Conservation (phyloP, 2,329 filamentous ascomycete species). For the Aureobasidium pullulans region DNA sequence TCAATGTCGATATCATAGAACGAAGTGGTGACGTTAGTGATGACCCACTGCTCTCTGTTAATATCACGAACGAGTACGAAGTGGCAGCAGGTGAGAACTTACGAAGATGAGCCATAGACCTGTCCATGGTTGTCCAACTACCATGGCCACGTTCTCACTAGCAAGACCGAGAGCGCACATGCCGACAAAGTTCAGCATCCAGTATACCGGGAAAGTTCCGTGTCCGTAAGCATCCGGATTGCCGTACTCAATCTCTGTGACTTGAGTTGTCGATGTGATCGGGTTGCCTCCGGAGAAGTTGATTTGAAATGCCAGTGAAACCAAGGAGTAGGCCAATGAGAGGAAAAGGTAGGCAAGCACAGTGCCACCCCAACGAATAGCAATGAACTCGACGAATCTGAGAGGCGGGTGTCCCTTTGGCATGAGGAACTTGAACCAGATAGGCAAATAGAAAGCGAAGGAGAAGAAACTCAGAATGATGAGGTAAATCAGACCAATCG, state of each 20-base stretch:
- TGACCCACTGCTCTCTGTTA: conserved; percentile 33
- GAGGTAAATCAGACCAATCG: conserved; percentile 58
- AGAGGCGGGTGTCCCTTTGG: conserved; percentile 50
- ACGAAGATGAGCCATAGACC: conserved; percentile 56
- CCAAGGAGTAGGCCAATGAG: conserved; percentile 56
- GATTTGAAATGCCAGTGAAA: conserved; percentile 56
- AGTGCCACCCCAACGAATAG: conserved; percentile 52
- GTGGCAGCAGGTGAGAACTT: not conserved
- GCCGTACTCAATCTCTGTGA: conserved; percentile 20
- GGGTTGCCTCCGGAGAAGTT: conserved; percentile 45
- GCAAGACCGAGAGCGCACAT: conserved; percentile 58
- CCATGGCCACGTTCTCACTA: conserved; percentile 58
- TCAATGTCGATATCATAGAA: conserved; percentile 55
- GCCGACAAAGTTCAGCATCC: conserved; percentile 48
- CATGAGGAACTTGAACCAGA: conserved; percentile 51
- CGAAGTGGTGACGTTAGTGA: conserved; percentile 54
- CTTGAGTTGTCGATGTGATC: conserved; percentile 37
- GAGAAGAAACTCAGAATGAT: conserved; percentile 63
- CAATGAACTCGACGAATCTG: conserved; percentile 49
- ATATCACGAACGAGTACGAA: too few relatives aligned
- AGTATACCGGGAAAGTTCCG: conserved; percentile 53
- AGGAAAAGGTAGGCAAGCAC: conserved; percentile 54
- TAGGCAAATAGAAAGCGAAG: conserved; percentile 57
- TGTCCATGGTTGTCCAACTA: conserved; percentile 55
- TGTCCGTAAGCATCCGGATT: conserved; percentile 50